Evolutionary conservation across 2,329 filamentous ascomycete genomes (phyloP), one percentile per base, ranked within the genome.

Genomic region (Alternaria burnsii): DNA sequence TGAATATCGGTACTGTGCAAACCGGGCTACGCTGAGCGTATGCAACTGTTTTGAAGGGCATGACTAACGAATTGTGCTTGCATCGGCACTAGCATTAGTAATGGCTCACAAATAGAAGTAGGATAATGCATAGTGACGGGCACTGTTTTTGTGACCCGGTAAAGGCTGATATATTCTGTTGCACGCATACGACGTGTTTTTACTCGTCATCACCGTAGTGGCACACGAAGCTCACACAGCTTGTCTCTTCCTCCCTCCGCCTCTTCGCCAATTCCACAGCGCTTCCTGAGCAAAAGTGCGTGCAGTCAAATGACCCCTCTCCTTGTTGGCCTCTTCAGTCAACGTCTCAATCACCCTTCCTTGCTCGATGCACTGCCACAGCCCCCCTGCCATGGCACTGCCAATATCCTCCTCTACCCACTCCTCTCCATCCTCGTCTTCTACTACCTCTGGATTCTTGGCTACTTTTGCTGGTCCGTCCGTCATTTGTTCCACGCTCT

Each of bases 281-380:
- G 93, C 94, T 78, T 98, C 94, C 4, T 91, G 89, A 11, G 94
- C 94, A 83, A 94, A 97, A 0, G 91, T 90, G 71, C 89, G 87
- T 51, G 92, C 92, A 58, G 92, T 94, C 60, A 91, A 82, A 82
- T 97, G 94, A 36, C 88, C 88, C 61, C 85, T 85, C 52, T 88
- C 87, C 40, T 83, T 84, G 58, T 83, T 85, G 3, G 92, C 92
- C 71, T 95, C 94, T 64, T 91, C 88, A 59, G 90, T 85, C 73
- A 98, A 82, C 18, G 88, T 91, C 58, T 93, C 88, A 50, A 98
- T 79, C 2, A 97, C 89, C 52, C 87, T 86, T 6, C 93, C 91
- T 67, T 92, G 87, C 73, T 93, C 90, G 24, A 97, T 82, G 54
- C 89, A 89, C 28, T 83, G 82, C 94, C 94, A 98, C n/a, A 98